These are phyloP conservation scores for Venturia pyrina DNA, from an alignment of 2,329 filamentous ascomycete genomes.

Conservation along the genomic window DNA sequence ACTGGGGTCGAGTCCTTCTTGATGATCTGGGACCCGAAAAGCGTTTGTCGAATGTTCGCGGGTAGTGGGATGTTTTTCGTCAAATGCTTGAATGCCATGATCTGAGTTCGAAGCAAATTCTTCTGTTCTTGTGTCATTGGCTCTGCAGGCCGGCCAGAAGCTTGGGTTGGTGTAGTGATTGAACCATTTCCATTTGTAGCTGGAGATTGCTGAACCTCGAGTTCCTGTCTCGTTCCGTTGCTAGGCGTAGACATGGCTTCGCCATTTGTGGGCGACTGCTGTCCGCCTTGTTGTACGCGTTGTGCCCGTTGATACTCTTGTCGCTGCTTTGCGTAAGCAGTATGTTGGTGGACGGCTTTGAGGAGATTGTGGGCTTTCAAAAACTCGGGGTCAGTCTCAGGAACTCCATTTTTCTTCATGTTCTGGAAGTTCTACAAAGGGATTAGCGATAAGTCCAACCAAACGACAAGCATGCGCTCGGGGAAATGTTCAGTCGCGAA, in stretches of 20 bases:
- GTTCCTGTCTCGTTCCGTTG: not conserved
- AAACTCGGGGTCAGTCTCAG: constrained; percentile 75
- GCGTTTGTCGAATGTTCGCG: constrained; percentile 64
- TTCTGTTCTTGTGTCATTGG: constrained; percentile 45
- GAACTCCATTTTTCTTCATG: constrained; percentile 78
- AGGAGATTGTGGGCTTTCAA: constrained; percentile 73
- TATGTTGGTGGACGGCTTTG: constrained; percentile 55
- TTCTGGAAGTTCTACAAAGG: constrained; percentile 39
- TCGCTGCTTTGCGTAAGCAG: constrained; percentile 39
- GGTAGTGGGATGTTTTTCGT: constrained; percentile 81
- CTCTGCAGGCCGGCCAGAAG: not conserved
- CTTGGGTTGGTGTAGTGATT: constrained; percentile 1
- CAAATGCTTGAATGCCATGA: constrained; percentile 81
- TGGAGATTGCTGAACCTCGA: not conserved
- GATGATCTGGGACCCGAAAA: constrained; percentile 61
- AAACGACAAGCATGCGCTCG: not conserved
- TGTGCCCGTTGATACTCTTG: constrained; percentile 33
- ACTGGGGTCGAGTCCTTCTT: constrained; percentile 15
- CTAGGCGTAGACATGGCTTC: constrained; percentile 5
- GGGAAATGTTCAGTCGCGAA: not conserved
- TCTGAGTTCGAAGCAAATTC: constrained; percentile 69
- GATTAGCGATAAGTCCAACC: not conserved
- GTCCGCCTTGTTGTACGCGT: constrained; percentile 33
- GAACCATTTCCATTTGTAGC: constrained; percentile 9
- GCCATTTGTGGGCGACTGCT: constrained; percentile 28